Base-by-base conservation (phyloP, 331 rosid species). In the Rosa hybrid region DNA sequence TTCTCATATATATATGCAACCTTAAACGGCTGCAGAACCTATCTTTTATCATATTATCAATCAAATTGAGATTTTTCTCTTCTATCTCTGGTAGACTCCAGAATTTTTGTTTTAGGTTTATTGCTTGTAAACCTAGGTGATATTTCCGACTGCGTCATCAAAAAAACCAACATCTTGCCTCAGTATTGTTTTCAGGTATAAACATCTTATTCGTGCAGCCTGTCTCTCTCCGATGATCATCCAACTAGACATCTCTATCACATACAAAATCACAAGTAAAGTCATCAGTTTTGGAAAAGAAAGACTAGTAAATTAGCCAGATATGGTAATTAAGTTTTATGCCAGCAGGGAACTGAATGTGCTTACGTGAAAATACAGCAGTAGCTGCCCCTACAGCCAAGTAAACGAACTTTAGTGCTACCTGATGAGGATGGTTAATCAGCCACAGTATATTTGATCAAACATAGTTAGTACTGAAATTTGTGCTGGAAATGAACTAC, bases 221-320 rank as follows among this genome's bases (percentile, higher is more conserved):
- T 92, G 98, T 81, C 97, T 90, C 77, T 94, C 97, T 63, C 98
- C 97, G 1, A 94, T 90, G 75, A 91, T 84, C 90, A 92, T 88
- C 98, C 98, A 94, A 76, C 97, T 82, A 21, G 90, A 71, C 76
- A 91, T 85, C 90, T 94, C 97, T 92, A 86, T 6, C 77, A 81
- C 65, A 74, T 34, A 68, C 8, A 44, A 82, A 83, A 60, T 23
- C 68, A 71, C 42, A 78, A 4, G 17, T 30, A 27, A 54, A 62
- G 64, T 45, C 34, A 5, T 23, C 3, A 25, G 3, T 60, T 23
- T 60, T 14, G 1, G 13, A 27, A n/a, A 57, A 57, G 30, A 12
- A 57, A 9, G 30, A n/a, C 18, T 13, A 60, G 38, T 34, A 14
- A 34, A 41, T 67, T 38, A 7, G 17, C 41, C 69, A 30, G 44